Evolutionary conservation across 257 asterid species (phyloP).

Genomic region (Nicotiana knightiana): DNA sequence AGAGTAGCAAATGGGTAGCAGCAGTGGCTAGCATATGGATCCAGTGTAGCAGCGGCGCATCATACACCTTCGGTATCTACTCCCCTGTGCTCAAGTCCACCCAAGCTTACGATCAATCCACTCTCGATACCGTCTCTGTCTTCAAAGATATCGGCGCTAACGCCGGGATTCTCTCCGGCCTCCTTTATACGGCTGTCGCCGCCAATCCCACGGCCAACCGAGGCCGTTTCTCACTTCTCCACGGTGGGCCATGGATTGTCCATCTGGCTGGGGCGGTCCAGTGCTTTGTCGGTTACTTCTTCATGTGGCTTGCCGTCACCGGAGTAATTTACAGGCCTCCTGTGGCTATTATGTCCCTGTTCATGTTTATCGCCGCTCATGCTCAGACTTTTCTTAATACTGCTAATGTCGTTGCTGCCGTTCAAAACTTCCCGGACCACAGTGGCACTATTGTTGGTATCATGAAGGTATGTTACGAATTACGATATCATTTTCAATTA

Average conservation of each 20-base stretch:
- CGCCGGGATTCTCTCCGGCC: conserved; percentile 71
- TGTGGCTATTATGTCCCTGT: conserved; percentile 52
- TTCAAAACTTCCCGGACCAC: conserved; percentile 61
- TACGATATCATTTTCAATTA: neutral
- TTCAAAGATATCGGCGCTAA: conserved; percentile 91
- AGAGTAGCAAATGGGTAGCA: conserved; percentile 55
- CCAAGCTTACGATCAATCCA: conserved; percentile 72
- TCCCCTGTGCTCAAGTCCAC: conserved; percentile 61
- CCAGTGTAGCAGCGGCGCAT: conserved; percentile 84
- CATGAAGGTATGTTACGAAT: conserved; percentile 64
- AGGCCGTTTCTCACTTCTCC: neutral
- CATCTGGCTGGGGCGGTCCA: conserved; percentile 62
- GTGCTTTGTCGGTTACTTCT: conserved; percentile 79
- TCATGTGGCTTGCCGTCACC: conserved; percentile 78
- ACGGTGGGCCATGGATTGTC: conserved; percentile 70
- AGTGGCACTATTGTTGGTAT: conserved; percentile 88
- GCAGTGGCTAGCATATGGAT: conserved; percentile 85
- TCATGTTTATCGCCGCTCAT: conserved; percentile 89
- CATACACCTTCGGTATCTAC: conserved; percentile 87
- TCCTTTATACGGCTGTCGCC: conserved; percentile 54
- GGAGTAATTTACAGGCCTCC: conserved; percentile 54
- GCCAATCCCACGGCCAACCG: neutral
- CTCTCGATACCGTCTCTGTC: conserved; percentile 67
- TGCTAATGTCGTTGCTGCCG: conserved; percentile 84
- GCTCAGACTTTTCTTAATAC: conserved; percentile 89